These are phyloP conservation scores for Oenanthe javanica DNA, from an alignment of 140 eudicot species.

Conservation along the genomic window DNA sequence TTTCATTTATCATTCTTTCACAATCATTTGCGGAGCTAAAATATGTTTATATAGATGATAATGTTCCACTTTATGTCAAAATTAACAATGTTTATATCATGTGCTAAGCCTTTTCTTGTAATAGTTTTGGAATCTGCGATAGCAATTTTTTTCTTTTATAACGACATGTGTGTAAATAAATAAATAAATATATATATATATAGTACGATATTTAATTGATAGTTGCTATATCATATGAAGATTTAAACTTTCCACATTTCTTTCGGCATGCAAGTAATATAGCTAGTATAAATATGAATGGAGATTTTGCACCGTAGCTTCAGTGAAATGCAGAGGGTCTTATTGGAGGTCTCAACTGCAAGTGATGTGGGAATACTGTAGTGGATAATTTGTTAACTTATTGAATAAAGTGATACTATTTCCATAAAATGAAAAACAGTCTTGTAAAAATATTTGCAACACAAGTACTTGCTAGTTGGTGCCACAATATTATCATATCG, in stretches of 20 bases:
- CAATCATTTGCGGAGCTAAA: not conserved
- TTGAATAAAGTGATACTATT: not conserved
- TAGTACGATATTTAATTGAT: not conserved
- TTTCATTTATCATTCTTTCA: not conserved
- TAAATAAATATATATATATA: too few relatives aligned
- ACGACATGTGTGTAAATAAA: not conserved
- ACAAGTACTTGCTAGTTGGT: not conserved
- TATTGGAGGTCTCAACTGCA: not conserved
- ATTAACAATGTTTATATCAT: not conserved
- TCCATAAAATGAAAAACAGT: not conserved
- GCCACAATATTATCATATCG: not conserved
- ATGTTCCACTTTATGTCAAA: not conserved
- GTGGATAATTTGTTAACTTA: not conserved
- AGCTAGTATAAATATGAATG: not conserved
- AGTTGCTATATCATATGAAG: not conserved
- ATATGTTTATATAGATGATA: not conserved
- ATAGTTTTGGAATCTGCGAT: not conserved
- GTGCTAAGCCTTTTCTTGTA: not conserved
- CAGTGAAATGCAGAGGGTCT: not conserved
- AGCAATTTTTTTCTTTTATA: not conserved
- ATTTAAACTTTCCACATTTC: not conserved
- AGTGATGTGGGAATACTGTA: not conserved
- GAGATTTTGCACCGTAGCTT: not conserved
- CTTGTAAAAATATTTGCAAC: not conserved
- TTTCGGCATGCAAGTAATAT: not conserved